Evolutionary conservation across 2,329 filamentous ascomycete genomes (phyloP).

Genomic region (Lasiodiplodia sp.): DNA sequence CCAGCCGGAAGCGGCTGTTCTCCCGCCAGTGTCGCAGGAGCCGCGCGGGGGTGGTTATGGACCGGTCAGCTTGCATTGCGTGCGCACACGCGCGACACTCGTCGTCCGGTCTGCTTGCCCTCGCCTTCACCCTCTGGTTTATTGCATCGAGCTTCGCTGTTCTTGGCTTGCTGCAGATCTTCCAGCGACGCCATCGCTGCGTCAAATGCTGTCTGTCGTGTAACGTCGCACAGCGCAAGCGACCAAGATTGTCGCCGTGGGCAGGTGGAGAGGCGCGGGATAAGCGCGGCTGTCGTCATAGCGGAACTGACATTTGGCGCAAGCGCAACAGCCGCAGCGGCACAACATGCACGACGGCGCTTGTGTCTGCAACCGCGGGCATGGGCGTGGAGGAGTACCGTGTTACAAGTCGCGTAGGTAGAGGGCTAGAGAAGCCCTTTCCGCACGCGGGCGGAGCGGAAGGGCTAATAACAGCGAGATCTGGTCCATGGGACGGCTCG

Average conservation of each 20-base stretch:
- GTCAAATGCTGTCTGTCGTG: constrained; percentile 5
- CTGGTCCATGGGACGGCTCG: constrained; percentile 17
- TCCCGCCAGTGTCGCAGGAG: background rate
- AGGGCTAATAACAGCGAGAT: constrained; percentile 7
- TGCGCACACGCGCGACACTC: background rate
- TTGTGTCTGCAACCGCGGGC: constrained; percentile 1
- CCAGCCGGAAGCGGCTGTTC: background rate
- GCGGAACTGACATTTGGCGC: background rate
- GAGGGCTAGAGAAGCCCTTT: constrained; percentile 6
- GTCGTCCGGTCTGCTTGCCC: background rate
- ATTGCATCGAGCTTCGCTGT: background rate
- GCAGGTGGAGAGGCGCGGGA: background rate
- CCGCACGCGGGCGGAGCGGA: constrained; percentile 9
- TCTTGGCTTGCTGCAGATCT: constrained; percentile 11
- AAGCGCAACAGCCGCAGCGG: constrained; percentile 14
- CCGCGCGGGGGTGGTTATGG: background rate
- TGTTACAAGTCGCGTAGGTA: background rate
- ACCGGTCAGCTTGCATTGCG: background rate
- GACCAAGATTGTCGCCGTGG: background rate
- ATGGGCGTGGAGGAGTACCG: background rate
- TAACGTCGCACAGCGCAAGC: constrained; percentile 16
- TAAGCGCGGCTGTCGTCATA: background rate
- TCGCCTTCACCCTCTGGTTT: background rate
- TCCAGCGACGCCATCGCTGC: background rate
- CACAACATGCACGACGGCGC: background rate